Evolutionary conservation across 352 stramenopile genomes (phyloP).

Genomic region (Phytophthora capsici): DNA sequence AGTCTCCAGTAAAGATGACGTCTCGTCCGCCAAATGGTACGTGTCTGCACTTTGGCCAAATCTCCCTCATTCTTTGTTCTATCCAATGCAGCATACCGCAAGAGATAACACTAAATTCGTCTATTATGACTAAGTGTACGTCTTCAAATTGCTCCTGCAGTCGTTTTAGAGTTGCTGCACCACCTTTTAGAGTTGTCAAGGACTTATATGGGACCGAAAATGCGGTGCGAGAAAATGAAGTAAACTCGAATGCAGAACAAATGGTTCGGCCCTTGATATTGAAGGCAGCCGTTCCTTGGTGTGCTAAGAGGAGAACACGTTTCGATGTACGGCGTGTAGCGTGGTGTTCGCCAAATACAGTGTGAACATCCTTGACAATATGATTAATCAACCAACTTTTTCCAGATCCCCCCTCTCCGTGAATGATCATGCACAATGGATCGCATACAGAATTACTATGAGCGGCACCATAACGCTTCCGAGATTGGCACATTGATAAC

Average conservation of each 20-base stretch:
- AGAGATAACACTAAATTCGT: conserved; percentile 10
- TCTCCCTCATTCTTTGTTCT: background rate
- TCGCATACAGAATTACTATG: background rate
- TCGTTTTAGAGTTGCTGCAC: background rate
- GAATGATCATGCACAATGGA: background rate
- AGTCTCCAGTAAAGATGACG: background rate
- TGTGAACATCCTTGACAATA: background rate
- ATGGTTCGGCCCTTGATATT: background rate
- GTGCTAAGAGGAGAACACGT: background rate
- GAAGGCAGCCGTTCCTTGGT: background rate
- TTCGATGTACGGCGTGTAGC: background rate
- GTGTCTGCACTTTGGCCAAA: conserved; percentile 2
- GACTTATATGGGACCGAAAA: background rate
- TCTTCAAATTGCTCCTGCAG: conserved; percentile 3
- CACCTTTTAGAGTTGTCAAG: background rate
- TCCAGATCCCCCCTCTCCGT: background rate
- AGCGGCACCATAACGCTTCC: background rate
- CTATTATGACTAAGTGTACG: conserved; percentile 8
- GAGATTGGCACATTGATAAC: background rate
- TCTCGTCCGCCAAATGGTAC: conserved; percentile 4
- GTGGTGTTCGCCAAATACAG: background rate
- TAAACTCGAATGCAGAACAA: background rate
- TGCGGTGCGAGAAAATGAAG: background rate
- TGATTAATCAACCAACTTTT: background rate
- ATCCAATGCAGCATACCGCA: conserved; percentile 13